Base-by-base conservation (phyloP, 345 rosid species). In the Fremontodendron californicum region DNA sequence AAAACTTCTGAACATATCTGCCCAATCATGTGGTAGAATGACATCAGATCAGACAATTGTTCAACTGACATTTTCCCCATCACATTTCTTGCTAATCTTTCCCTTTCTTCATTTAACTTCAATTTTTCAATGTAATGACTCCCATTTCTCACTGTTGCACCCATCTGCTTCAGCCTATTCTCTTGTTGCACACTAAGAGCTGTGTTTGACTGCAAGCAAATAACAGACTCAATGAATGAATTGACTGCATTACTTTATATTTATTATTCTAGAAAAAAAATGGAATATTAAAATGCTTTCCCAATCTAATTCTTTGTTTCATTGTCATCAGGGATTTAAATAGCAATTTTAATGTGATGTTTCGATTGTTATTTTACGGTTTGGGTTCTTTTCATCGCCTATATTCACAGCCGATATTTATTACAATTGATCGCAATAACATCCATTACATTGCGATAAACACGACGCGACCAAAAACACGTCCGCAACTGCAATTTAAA, bases 91-190 rank as follows among this genome's bases (percentile, higher is more conserved):
- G 94, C 97, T 79, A 89, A 39, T 61, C 67, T 88, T 63, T 92
- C 96, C 71, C 87, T 92, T 49, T 86, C 92, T 61, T 88, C 97
- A 15, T 88, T 88, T 66, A 89, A 54, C 76, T 83, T 91, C 86
- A 92, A 15, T 79, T 81, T 86, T 83, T 86, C 81, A n/a, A 86
- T 60, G 67, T 91, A 92, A 39, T 87, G 87, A 23, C 91, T 86
- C 23, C 83, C 94, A 21, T 94, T 91, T 78, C 98, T 91, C 80
- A 92, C 92, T 5, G 98, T 94, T 7, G 96, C 98, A 9, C 98
- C 98, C 91, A 94, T 94, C 85, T 94, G 94, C 90, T 92, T 91
- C 76, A 94, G 71, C 81, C 98, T 88, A 4, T 43, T 89, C 88
- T 94, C 96, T 79, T 94, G 98, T 70, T 92, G 90, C 62, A 77